Evolutionary conservation across 2,329 filamentous ascomycete genomes (phyloP), one percentile per base, ranked within the genome.

Genomic region (Microascus cirrosus): DNA sequence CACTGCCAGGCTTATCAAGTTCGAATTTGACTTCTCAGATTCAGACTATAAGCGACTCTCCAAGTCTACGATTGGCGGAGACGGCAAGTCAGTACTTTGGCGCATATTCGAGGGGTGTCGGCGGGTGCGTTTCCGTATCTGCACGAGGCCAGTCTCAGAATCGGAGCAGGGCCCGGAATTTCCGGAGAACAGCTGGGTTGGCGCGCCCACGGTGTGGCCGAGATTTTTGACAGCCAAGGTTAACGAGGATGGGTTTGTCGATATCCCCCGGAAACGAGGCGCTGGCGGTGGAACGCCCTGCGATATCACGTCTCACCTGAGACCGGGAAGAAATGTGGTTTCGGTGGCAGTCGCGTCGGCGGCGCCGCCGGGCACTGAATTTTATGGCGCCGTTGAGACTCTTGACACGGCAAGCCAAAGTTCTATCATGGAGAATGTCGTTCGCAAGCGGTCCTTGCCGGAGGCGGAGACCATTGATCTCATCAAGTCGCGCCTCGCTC

Each of bases 271-370:
- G 32, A 90, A 89, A 64, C 69, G 82, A 1, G 85, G 94, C 61
- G 81, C 92, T 65, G 85, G 85, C 12, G 89, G 85, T 63, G 89
- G 95, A 63, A 70, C 90, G 10, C 85, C 92, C 0, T 74, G 89
- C 6, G 90, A 96, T 63, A 73, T 96, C 25, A 91, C 90, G 1
- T 68, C 81, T 11, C 60, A 71, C 22, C 62, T 95, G 5, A 67
- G 65, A 10, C 63, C 71, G 18, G 90, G 89, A 0, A 65, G 68
- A 6, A 95, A 96, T 64, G 68, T 65, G 0, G 66, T 95, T 2
- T 72, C 76, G 4, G 67, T 92, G 63, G 82, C 64, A 61, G 72
- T 73, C 56, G 65, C 63, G 57, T 65, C 61, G 36, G 28, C 60
- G 57, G 61, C 65, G 22, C 42, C 59, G 34, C 57, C 62, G 55